Percentiles rank a stretch among this genome's conserved stretches.
phyloP scores from a whole-genome alignment of 805 yeast genomes.

The Cyberlindnera americana region DNA sequence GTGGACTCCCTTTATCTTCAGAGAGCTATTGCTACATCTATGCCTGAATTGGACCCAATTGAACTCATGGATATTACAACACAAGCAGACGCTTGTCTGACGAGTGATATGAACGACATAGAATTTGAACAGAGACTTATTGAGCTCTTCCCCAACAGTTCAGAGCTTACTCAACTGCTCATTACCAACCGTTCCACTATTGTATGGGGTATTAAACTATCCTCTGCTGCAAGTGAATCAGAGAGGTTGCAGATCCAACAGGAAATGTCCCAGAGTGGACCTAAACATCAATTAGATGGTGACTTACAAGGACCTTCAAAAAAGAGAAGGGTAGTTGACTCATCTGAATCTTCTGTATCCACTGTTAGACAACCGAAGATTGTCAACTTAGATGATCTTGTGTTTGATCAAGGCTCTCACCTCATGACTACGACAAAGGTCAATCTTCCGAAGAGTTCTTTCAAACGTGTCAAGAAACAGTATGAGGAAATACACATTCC shows the following conservation, averaged over 20 bases:
- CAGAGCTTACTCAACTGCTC: constrained; percentile 45
- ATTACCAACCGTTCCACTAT: constrained; percentile 48
- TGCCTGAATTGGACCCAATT: constrained; percentile 36
- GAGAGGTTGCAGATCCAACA: constrained; percentile 35
- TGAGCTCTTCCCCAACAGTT: constrained; percentile 50
- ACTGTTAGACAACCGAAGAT: constrained; percentile 41
- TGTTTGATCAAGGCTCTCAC: constrained; percentile 71
- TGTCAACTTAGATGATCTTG: constrained; percentile 60
- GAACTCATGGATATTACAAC: constrained; percentile 38
- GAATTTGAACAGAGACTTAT: constrained; percentile 53
- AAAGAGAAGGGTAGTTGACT: constrained; percentile 24
- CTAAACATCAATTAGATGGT: constrained; percentile 37
- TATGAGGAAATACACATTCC: constrained; percentile 95
- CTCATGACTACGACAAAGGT: constrained; percentile 64
- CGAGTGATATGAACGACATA: constrained; percentile 33
- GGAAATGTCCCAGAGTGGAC: constrained; percentile 43
- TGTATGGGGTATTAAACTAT: constrained; percentile 51
- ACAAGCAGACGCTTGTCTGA: constrained; percentile 39
- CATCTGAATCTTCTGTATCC: background rate
- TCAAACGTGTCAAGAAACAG: constrained; percentile 61
- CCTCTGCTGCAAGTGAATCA: constrained; percentile 34
- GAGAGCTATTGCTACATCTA: constrained; percentile 39
- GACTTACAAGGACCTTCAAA: constrained; percentile 19
- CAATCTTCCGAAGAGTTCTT: constrained; percentile 79
- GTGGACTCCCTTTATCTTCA: constrained; percentile 54